Conservation (phyloP, 345 rosid genomes). For the Citrus inodora region DNA sequence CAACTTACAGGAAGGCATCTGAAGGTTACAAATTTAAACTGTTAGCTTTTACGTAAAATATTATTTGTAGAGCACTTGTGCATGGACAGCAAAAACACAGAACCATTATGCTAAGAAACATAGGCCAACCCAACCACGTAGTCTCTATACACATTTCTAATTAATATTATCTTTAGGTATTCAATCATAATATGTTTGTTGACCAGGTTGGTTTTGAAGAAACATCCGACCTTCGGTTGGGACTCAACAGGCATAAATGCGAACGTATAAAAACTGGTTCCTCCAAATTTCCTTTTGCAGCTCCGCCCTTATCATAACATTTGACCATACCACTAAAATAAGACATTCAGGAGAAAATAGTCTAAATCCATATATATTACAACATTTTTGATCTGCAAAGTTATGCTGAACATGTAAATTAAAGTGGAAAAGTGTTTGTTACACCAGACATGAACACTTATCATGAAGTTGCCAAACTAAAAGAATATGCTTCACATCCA, state of each 20-base stretch:
- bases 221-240: background rate
- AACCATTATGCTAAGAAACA: background rate
- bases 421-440: background rate
- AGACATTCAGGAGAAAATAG: background rate
- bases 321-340: background rate
- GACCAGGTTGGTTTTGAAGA: constrained; percentile 1
- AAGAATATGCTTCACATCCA: background rate
- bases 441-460: background rate
- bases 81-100: background rate
- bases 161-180: background rate
- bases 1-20: background rate
- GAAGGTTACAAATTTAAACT: background rate
- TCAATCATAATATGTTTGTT: background rate
- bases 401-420: background rate
- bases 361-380: background rate
- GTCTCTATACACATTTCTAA: background rate
- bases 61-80: background rate
- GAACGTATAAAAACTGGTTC: background rate
- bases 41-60: background rate
- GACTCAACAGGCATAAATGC: background rate
- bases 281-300: background rate
- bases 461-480: background rate
- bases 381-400: background rate
- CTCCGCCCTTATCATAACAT: background rate
- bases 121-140: background rate